Evolutionary conservation across 2,329 filamentous ascomycete genomes (phyloP).

Genomic region (Nemania bipapillata): DNA sequence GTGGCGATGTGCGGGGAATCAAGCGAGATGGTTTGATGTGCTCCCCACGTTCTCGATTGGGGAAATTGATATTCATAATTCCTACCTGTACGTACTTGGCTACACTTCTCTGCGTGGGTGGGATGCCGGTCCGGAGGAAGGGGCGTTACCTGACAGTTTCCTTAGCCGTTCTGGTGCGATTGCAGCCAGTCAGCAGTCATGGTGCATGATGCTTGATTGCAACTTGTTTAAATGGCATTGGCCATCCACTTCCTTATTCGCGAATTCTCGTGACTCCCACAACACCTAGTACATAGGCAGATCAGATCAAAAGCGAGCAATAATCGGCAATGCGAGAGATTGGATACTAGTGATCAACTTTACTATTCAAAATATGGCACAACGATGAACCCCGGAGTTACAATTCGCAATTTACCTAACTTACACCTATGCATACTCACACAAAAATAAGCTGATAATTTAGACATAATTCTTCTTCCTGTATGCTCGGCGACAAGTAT

Average conservation of each 20-base stretch:
- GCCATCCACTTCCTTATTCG: conserved; percentile 13
- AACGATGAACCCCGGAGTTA: conserved; percentile 2
- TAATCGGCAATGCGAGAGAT: not conserved
- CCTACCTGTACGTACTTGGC: not conserved
- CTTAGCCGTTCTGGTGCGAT: conserved; percentile 20
- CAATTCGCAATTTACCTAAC: conserved; percentile 1
- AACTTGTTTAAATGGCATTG: conserved; percentile 39
- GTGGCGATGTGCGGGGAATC: conserved; percentile 9
- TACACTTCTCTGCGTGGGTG: not conserved
- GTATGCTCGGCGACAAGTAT: not conserved
- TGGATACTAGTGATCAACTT: not conserved
- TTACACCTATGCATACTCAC: not conserved
- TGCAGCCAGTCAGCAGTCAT: conserved; percentile 13
- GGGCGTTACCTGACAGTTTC: conserved; percentile 16
- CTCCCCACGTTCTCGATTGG: conserved; percentile 2
- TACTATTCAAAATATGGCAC: not conserved
- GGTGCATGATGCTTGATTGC: conserved; percentile 15
- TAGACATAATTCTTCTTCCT: not conserved
- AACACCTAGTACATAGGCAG: not conserved
- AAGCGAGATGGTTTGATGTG: not conserved
- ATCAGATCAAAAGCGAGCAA: not conserved
- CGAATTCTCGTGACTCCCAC: conserved; percentile 8
- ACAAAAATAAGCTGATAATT: not conserved
- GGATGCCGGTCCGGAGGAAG: not conserved
- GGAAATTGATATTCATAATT: conserved; percentile 13